phyloP scores from a whole-genome alignment of 2,329 filamentous ascomycete species.

The Phialemonium atrogriseum region DNA sequence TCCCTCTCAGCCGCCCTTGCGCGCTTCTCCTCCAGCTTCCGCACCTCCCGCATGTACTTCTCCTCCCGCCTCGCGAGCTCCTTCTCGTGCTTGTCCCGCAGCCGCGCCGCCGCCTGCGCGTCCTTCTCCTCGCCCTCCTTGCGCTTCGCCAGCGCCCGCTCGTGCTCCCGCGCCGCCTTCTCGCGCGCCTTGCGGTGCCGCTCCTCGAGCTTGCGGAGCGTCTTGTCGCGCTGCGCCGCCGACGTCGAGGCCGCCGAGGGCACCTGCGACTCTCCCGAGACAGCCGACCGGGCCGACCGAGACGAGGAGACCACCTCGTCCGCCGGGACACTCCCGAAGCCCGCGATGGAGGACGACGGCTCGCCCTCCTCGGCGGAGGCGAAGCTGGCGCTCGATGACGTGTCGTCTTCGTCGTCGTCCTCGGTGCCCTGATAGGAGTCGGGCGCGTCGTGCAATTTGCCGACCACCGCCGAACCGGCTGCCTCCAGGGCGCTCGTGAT shows the following conservation, averaged over 20 bases:
- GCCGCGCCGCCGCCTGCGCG: conserved; percentile 41
- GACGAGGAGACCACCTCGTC: conserved; percentile 14
- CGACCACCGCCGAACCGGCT: conserved; percentile 38
- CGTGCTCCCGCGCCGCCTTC: conserved; percentile 48
- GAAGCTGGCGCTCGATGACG: conserved; percentile 39
- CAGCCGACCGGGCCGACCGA: conserved; percentile 23
- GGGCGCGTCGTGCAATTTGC: conserved; percentile 23
- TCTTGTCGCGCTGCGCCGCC: conserved; percentile 45
- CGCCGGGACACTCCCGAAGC: no score
- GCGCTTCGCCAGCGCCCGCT: conserved; percentile 10
- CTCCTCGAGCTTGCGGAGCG: conserved; percentile 54
- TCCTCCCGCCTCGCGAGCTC: conserved; percentile 58
- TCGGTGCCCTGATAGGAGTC: conserved; percentile 20
- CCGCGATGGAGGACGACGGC: conserved; percentile 17
- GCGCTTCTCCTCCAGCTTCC: conserved; percentile 45
- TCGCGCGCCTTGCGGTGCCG: conserved; percentile 52
- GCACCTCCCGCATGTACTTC: conserved; percentile 53
- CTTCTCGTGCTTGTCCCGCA: conserved; percentile 54
- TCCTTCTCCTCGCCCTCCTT: conserved; percentile 33
- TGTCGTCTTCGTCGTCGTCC: conserved; percentile 28
- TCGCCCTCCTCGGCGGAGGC: conserved; percentile 36
- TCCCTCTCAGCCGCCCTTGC: conserved; percentile 46
- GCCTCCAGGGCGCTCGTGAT: conserved; percentile 43
- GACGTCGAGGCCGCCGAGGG: conserved; percentile 13
- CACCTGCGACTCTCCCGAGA: conserved; percentile 30